Evolutionary conservation across 257 asterid species (phyloP).

Genomic region (Fraxinus anomala): DNA sequence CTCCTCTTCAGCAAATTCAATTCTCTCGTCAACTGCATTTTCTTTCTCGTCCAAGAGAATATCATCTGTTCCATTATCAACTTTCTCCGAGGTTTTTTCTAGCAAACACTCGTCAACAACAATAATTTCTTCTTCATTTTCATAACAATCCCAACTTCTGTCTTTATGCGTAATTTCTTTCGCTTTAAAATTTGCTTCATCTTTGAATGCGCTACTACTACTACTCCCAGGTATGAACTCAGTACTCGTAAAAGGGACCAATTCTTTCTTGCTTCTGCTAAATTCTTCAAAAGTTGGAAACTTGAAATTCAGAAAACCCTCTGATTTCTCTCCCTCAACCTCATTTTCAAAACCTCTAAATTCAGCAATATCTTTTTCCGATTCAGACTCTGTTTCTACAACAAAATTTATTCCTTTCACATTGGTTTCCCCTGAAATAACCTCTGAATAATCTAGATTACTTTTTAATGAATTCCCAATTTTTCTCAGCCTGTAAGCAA

Average conservation of each 20-base stretch:
- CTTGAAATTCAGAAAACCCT: conserved; percentile 49
- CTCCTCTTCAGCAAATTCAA: conserved; percentile 17
- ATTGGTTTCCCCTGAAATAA: conserved; percentile 16
- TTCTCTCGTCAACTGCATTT: conserved; percentile 18
- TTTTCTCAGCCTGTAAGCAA: conserved; percentile 36
- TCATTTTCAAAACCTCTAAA: conserved; percentile 27
- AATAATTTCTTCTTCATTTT: conserved; percentile 7
- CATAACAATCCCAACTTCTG: not conserved
- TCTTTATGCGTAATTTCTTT: conserved; percentile 8
- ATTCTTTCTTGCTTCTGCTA: conserved; percentile 32
- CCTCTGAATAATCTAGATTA: conserved; percentile 13
- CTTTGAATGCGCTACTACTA: conserved; percentile 18
- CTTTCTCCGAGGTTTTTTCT: conserved; percentile 14
- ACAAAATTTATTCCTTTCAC: conserved; percentile 7
- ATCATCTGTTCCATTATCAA: not conserved
- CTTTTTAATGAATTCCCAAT: conserved; percentile 19
- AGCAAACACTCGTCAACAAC: conserved; percentile 6
- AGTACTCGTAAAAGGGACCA: conserved; percentile 30
- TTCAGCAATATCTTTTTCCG: conserved; percentile 26
- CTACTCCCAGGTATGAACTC: conserved; percentile 32
- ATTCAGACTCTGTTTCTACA: conserved; percentile 31
- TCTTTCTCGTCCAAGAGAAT: conserved; percentile 30
- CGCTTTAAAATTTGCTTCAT: conserved; percentile 36
- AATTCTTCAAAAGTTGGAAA: conserved; percentile 74
- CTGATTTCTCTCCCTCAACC: conserved; percentile 38